Conservation (phyloP, 768 basidiomycete genomes). For the Paxillus involutus region DNA sequence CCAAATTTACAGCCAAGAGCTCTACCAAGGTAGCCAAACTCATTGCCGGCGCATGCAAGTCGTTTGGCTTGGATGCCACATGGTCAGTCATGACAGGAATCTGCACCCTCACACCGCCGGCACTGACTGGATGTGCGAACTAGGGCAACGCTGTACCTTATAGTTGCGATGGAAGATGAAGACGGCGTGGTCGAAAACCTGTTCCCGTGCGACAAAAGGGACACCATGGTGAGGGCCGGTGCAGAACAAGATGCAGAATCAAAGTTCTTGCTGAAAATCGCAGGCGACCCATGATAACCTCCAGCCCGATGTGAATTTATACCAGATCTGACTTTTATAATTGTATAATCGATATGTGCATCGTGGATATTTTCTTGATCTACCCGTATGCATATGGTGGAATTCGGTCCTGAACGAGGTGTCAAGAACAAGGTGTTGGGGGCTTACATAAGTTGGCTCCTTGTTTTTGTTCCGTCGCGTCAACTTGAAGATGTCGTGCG, state of each 20-base stretch:
- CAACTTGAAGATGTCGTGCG: too few species aligned
- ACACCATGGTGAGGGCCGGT: conserved; percentile 26
- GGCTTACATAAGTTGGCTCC: neutral
- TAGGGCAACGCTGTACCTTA: conserved; percentile 26
- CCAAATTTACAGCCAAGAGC: conserved; percentile 30
- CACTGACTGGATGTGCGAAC: neutral
- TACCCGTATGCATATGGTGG: neutral
- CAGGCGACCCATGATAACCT: conserved; percentile 17
- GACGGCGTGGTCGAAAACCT: conserved; percentile 26
- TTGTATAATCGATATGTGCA: neutral
- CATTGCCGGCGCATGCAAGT: conserved; percentile 27
- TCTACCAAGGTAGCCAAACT: conserved; percentile 32
- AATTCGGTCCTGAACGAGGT: too few species aligned
- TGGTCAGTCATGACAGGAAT: conserved; percentile 12
- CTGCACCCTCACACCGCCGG: neutral
- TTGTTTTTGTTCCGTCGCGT: neutral
- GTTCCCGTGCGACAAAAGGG: conserved; percentile 28
- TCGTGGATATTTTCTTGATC: neutral
- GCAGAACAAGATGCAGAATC: conserved; percentile 24
- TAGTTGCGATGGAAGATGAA: conserved; percentile 24
- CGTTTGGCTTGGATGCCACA: conserved; percentile 23
- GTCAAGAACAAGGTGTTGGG: too few species aligned
- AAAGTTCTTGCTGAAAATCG: conserved; percentile 22
- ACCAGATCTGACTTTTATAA: neutral
- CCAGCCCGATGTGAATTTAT: neutral